Base-by-base conservation (phyloP, 352 stramenopile species). In the Pythium aquatile region DNA sequence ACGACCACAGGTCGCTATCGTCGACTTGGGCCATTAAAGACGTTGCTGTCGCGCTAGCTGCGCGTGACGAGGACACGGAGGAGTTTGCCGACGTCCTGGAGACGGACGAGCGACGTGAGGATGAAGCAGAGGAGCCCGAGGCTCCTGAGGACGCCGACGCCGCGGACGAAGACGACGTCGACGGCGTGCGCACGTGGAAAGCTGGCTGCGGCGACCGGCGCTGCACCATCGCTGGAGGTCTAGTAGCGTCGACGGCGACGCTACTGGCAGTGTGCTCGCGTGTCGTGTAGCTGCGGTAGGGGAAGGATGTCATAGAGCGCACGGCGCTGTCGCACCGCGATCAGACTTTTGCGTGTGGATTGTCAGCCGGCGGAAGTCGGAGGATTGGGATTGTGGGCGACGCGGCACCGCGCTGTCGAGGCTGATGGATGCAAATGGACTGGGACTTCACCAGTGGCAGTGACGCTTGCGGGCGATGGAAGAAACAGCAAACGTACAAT, bases 1-100 rank as follows among this genome's bases (percentile, higher is more conserved):
- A 70, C 49, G 63, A 52, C 63, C 63, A 70, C 39, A 61, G 3
- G 14, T 57, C 63, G 6, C 32, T 47, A 17, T 70, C 63, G 56
- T 65, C 63, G 30, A 53, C 13, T n/a, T 30, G 2, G 11, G 29
- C 24, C 58, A 32, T 53, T 14, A 37, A 10, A 29, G 47, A 33
- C 26, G 40, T 4, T 13, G 16, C 26, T 24, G 59, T 33, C 3
- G 35, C 46, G 30, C 20, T 61, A 6, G 39, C 37, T 52, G 40
- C 44, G 14, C 54, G 35, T 14, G 37, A 35, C n/a, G 44, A 51
- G 5, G 44, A 20, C 1, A 2, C 44, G 7, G n/a, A 9, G 10
- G 44, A 51, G 44, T 28, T 42, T 5, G 35, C 26, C 5, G 53
- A 67, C 16, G 37, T 47, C 5, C 33, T 53, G 2, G 61, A 61